Conservation (phyloP, 73 alveolate genomes). For the Symbiodinium natans region DNA sequence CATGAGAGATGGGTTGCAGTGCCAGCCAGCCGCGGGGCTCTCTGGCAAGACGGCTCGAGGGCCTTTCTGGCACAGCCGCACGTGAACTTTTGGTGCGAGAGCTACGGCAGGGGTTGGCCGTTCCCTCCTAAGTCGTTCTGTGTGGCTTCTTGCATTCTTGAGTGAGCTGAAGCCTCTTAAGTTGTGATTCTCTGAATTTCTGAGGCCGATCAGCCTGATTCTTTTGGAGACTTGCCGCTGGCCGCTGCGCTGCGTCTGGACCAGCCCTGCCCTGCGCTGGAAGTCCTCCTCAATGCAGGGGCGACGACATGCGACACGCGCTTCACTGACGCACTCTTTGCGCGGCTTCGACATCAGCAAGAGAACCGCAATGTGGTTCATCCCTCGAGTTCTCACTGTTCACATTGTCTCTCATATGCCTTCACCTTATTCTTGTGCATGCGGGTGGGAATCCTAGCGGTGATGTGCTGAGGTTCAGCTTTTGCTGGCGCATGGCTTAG, state of each 20-base stretch:
- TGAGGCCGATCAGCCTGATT: conserved; percentile 7
- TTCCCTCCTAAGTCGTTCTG: background rate
- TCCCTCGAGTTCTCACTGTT: background rate
- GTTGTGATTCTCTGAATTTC: too few relatives aligned
- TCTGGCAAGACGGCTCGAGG: conserved; percentile 39
- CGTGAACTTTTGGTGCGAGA: background rate
- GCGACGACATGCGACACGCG: background rate
- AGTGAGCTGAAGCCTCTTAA: too few relatives aligned
- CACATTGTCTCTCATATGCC: background rate
- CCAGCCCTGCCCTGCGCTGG: conserved; percentile 3
- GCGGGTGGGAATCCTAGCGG: background rate
- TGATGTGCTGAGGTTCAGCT: background rate
- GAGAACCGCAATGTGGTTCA: background rate
- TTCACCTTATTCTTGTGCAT: background rate
- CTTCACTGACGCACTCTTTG: background rate
- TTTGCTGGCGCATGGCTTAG: too few relatives aligned
- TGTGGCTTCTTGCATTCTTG: background rate
- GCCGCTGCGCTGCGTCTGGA: background rate
- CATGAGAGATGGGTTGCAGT: background rate
- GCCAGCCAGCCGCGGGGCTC: conserved; percentile 32
- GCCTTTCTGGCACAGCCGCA: conserved; percentile 42
- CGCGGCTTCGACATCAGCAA: background rate
- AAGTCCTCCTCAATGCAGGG: background rate
- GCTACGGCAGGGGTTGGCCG: conserved; percentile 3
- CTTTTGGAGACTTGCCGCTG: background rate